Evolutionary conservation across 169 alveolate genomes (phyloP).

Genomic region (Toxoplasma gondii): DNA sequence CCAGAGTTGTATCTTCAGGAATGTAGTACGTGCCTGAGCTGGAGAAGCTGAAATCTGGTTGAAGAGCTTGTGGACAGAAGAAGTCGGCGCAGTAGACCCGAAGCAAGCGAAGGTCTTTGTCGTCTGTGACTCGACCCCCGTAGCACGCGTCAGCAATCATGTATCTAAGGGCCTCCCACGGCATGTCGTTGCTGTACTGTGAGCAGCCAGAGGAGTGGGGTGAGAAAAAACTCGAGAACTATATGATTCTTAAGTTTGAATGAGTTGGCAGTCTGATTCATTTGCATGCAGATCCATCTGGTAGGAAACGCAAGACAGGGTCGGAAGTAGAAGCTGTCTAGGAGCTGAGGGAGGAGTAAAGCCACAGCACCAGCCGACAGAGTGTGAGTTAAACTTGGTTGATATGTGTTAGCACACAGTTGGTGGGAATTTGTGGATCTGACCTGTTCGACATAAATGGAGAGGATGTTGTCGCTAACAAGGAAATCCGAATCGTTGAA

Average conservation of each 20-base stretch:
- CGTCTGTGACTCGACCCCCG: conserved; percentile 97
- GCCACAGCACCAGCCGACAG: too few species aligned
- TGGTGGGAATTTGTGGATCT: background rate
- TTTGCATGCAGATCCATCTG: too few species aligned
- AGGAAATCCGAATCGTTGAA: conserved; percentile 98
- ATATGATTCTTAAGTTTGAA: too few species aligned
- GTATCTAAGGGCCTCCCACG: conserved; percentile 94
- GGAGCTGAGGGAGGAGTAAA: too few species aligned
- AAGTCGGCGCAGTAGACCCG: conserved; percentile 86
- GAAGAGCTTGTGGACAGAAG: conserved; percentile 84
- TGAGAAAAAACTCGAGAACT: background rate
- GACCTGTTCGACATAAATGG: conserved; percentile 88
- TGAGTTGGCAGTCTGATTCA: too few species aligned
- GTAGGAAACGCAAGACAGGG: too few species aligned
- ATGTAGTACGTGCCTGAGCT: conserved; percentile 73
- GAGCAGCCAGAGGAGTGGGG: background rate
- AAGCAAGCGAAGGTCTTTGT: conserved; percentile 90
- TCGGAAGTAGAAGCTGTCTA: too few species aligned
- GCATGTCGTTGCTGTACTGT: conserved; percentile 81
- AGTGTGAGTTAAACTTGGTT: too few species aligned
- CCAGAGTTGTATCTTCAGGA: conserved; percentile 81
- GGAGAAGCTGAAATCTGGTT: conserved; percentile 72
- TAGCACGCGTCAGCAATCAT: conserved; percentile 94
- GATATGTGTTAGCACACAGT: too few species aligned
- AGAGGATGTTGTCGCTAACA: conserved; percentile 91